Evolutionary conservation across 495 filamentous ascomycete genomes (phyloP).

Genomic region (Penicillium nucicola): DNA sequence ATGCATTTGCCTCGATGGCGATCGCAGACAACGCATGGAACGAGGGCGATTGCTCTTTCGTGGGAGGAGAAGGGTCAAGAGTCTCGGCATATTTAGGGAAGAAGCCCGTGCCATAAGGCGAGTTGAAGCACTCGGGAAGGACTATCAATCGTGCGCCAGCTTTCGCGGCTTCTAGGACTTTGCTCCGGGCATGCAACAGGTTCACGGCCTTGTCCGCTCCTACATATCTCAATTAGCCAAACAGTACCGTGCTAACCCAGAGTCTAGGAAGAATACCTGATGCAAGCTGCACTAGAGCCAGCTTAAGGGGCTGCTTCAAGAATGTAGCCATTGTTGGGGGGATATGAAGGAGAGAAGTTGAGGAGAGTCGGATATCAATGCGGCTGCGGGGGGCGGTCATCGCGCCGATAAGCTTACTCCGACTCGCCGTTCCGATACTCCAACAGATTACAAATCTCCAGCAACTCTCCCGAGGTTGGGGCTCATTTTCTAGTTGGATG

Average conservation of each 20-base stretch:
- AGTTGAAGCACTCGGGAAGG: slow-evolving; percentile 91
- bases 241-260: background rate
- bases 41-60: slow-evolving; percentile 65
- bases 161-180: slow-evolving; percentile 77
- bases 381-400: slow-evolving; percentile 4
- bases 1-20: slow-evolving; percentile 70
- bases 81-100: slow-evolving; percentile 92
- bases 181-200: slow-evolving; percentile 72
- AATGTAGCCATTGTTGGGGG: slow-evolving; percentile 44
- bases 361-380: background rate
- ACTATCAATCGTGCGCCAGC: slow-evolving; percentile 65
- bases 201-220: slow-evolving; percentile 82
- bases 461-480: no score
- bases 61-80: slow-evolving; percentile 74
- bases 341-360: background rate
- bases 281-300: slow-evolving; percentile 80
- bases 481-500: no score
- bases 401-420: background rate
- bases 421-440: background rate
- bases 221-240: slow-evolving; percentile 18
- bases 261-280: slow-evolving; percentile 42
- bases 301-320: slow-evolving; percentile 71
- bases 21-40: slow-evolving; percentile 82
- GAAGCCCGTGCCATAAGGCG: slow-evolving; percentile 86
- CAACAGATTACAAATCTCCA: no score